Evolutionary conservation across 305 asterid genomes (phyloP).

Genomic region (Fraxinus ornus): DNA sequence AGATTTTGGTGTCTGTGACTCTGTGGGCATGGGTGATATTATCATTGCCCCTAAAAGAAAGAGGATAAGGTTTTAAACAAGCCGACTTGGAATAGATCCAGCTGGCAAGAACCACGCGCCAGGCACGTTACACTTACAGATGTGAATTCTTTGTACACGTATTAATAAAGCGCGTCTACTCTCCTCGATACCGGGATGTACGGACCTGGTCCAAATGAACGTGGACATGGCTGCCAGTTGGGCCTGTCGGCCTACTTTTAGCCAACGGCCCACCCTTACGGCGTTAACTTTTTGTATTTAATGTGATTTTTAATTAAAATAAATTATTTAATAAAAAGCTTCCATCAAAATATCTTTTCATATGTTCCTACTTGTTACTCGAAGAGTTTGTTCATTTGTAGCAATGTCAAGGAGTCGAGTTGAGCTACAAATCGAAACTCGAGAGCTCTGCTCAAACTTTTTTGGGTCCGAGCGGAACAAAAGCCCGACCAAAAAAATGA

Average conservation of each 20-base stretch:
- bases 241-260: neutral
- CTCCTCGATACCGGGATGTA: neutral
- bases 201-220: neutral
- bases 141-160: neutral
- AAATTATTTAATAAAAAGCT: neutral
- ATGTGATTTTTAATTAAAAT: neutral
- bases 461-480: too few relatives aligned
- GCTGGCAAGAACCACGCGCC: slow-evolving; percentile 25
- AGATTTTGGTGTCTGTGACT: neutral
- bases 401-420: too few relatives aligned
- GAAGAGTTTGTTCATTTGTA: too few relatives aligned
- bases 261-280: neutral
- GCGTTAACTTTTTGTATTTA: neutral
- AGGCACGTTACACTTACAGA: neutral
- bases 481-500: too few relatives aligned
- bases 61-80: slow-evolving; percentile 5
- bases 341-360: neutral
- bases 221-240: neutral
- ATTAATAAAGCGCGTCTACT: neutral
- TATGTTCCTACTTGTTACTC: neutral
- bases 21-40: neutral
- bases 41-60: slow-evolving; percentile 4
- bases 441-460: too few relatives aligned
- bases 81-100: slow-evolving; percentile 3
- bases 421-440: too few relatives aligned